Base-by-base conservation (phyloP, 805 yeast species). In the Spencermartinsiella europaea region DNA sequence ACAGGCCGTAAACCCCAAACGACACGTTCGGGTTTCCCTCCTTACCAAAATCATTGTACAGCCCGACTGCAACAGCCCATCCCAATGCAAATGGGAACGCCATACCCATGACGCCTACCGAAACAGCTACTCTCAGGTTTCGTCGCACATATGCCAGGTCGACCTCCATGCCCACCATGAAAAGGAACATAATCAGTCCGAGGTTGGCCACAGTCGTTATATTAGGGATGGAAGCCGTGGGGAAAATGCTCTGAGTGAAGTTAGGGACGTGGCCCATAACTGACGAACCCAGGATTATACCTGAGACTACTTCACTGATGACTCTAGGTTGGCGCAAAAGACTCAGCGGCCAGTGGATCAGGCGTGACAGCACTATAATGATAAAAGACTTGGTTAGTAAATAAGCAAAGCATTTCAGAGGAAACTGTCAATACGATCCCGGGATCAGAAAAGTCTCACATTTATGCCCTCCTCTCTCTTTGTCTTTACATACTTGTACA, bases 61-160 rank as follows among this genome's bases (percentile, higher is more conserved):
- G 61, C 0, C 93, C 93, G 20, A 74, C 71, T 0, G 93, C 74
- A 20, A 85, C 74, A 3, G 80, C 78, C 59, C 86, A 82, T 1
- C 95, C 95, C 45, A 83, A 71, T 0, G 84, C 93, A 64, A 85
- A 85, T 0, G 95, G 95, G 5, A 85, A 69, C 2, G 84, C 83
- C 80, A 85, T 80, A 53, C 83, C 82, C 45, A 79, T 70, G 17
- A 83, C 49, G 2, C 93, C 93, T 21, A 85, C 90, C 1, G 79
- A 64, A 2, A 81, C 50, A 0, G 95, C 91, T 3, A 77, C 80
- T 38, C 67, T 70, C 27, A 77, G 52, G 60, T 85, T 79, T 49
- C 76, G 80, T 54, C 70, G 75, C 51, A 85, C 77, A 58, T 82
- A 83, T 21, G 69, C 70, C 21, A 81, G 64, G 58, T 85, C 95